Evolutionary conservation across 2,329 filamentous ascomycete species (phyloP).

Genomic region (Colletotrichum sp.): DNA sequence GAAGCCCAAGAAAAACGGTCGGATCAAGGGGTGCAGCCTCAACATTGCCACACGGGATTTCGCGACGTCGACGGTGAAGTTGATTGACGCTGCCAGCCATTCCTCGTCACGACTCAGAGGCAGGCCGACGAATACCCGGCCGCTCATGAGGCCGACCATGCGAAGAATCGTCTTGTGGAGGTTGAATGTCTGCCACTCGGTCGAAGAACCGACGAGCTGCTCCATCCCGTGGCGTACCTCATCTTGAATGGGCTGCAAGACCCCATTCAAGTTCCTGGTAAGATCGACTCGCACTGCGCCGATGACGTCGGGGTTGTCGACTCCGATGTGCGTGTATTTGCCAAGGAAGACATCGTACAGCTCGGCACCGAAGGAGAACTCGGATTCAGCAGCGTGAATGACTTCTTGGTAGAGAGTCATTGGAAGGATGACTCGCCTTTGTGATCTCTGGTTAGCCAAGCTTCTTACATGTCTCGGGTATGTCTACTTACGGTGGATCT

Average conservation of each 20-base stretch:
- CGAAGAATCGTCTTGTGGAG: slow-evolving; percentile 25
- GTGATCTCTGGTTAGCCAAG: background rate
- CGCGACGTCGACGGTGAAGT: slow-evolving; percentile 27
- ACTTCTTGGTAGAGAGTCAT: slow-evolving; percentile 15
- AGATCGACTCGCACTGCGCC: slow-evolving; percentile 15
- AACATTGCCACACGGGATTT: background rate
- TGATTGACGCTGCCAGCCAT: slow-evolving; percentile 30
- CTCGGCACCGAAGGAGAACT: slow-evolving; percentile 7
- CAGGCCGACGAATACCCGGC: slow-evolving; percentile 33
- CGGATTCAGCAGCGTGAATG: slow-evolving; percentile 3
- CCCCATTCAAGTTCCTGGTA: background rate
- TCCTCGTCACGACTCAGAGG: slow-evolving; percentile 30
- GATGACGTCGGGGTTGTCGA: background rate
- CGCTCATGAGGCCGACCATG: slow-evolving; percentile 30
- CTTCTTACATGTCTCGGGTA: background rate
- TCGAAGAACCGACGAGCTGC: background rate
- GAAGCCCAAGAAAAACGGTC: background rate
- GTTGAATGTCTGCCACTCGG: slow-evolving; percentile 26
- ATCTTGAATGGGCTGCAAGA: slow-evolving; percentile 10
- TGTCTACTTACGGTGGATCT: background rate
- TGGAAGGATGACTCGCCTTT: slow-evolving; percentile 6
- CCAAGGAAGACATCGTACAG: slow-evolving; percentile 23
- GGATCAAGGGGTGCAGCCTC: background rate
- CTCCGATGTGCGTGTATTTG: slow-evolving; percentile 19
- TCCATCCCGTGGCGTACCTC: slow-evolving; percentile 8